Percentiles rank a stretch among this genome's conserved stretches.
Conservation (phyloP, 2,329 filamentous ascomycete species). For the Corinectria fuckeliana region DNA sequence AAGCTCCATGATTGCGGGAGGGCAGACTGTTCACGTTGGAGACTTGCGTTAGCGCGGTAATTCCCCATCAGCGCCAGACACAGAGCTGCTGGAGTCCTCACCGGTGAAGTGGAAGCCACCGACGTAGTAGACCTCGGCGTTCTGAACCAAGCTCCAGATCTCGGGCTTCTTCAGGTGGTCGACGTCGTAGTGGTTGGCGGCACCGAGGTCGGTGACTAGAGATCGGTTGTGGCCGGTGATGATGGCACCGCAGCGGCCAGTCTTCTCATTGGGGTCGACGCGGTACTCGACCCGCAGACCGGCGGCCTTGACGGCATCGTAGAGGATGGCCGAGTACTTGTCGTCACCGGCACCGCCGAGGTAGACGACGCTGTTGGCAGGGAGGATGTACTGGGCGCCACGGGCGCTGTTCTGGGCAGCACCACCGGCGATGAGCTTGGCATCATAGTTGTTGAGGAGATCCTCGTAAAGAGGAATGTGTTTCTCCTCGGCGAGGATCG, state of each 20-base stretch:
- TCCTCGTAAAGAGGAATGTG: slow-evolving; percentile 93
- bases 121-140: slow-evolving; percentile 88
- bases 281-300: slow-evolving; percentile 95
- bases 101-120: slow-evolving; percentile 95
- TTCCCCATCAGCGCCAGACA: neutral
- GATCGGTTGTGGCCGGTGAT: slow-evolving; percentile 97
- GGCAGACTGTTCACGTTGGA: slow-evolving; percentile 71
- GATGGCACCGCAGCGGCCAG: slow-evolving; percentile 93
- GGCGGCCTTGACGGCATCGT: slow-evolving; percentile 83
- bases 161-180: slow-evolving; percentile 90
- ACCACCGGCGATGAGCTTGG: slow-evolving; percentile 93
- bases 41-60: slow-evolving; percentile 11
- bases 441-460: slow-evolving; percentile 87
- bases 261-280: slow-evolving; percentile 82
- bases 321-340: slow-evolving; percentile 90
- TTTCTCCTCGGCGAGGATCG: slow-evolving; percentile 93
- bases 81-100: slow-evolving; percentile 33
- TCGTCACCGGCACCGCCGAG: slow-evolving; percentile 94
- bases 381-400: slow-evolving; percentile 94
- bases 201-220: slow-evolving; percentile 93
- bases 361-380: slow-evolving; percentile 88
- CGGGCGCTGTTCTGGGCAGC: slow-evolving; percentile 97
- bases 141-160: slow-evolving; percentile 91
- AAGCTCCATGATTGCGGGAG: slow-evolving; percentile 86
- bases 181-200: slow-evolving; percentile 95